Conservation (phyloP, 2,329 filamentous ascomycete species). For the Daldinia sp. region DNA sequence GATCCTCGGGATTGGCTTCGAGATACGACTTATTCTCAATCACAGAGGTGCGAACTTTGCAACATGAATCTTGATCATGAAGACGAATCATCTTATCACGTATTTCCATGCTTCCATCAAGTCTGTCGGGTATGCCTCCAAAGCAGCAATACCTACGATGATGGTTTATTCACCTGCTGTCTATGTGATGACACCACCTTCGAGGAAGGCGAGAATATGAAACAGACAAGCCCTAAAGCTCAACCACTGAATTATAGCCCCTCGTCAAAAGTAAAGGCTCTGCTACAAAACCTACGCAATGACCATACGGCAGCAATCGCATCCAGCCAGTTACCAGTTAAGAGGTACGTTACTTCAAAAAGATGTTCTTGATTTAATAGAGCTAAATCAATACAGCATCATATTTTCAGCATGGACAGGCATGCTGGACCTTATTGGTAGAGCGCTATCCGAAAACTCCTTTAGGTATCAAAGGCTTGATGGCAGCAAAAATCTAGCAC, state of each 20-base stretch:
- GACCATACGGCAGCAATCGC: conserved; percentile 4
- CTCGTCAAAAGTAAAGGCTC: conserved; percentile 31
- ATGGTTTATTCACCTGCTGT: conserved; percentile 2
- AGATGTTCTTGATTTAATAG: neutral
- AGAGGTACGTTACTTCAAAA: conserved; percentile 17
- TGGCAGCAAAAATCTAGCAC: conserved; percentile 19
- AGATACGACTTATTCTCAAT: neutral
- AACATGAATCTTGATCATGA: neutral
- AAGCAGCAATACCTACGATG: neutral
- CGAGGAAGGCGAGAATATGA: neutral
- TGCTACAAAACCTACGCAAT: conserved; percentile 23
- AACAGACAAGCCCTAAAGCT: neutral
- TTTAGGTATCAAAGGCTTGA: conserved; percentile 33
- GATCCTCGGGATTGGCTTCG: conserved; percentile 18
- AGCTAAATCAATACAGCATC: conserved; percentile 13
- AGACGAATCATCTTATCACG: conserved; percentile 4
- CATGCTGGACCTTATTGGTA: conserved; percentile 31
- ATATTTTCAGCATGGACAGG: conserved; percentile 31
- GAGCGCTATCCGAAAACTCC: conserved; percentile 17
- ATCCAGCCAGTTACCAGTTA: conserved; percentile 10
- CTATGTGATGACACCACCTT: conserved; percentile 1
- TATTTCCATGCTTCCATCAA: conserved; percentile 28
- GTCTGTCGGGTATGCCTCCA: conserved; percentile 23
- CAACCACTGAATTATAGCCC: conserved; percentile 8
- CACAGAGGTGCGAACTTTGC: conserved; percentile 17